Evolutionary conservation across 257 asterid species (phyloP), one percentile per base, ranked within the genome.

Genomic region (Echites panduratus): DNA sequence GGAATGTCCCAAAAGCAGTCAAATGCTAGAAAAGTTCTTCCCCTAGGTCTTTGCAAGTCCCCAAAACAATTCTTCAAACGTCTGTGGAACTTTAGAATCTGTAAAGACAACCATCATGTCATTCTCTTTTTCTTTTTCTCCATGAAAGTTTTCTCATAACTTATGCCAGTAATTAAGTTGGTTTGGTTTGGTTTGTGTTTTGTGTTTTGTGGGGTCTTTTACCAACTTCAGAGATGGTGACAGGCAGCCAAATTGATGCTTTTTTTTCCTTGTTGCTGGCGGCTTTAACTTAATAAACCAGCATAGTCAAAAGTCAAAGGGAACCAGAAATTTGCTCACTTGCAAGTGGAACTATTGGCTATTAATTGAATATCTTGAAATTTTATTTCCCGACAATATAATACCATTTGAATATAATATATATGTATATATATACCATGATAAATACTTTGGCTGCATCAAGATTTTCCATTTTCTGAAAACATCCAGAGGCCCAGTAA

Each of bases 1-100:
- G 59, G 85, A 79, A 84, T 82, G 77, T 87, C 74, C 66, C 63
- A 47, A 84, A 84, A 77, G 79, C 80, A 82, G 89, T 87, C 86
- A 87, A 83, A 79, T 70, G 83, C 82, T 79, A 65, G 58, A 80
- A 62, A 73, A 66, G 53, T 70, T 53, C 77, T 32, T 32, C 44
- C 66, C 57, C 79, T 66, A 76, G 73, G 61, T 76, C 81, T 61
- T 70, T 73, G 71, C 73, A 71, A 57, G 63, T 65, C 71, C 76
- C 76, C 54, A 63, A 72, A 66, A 59, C 14, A 27, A 41, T 71
- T 72, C 66, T 38, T 74, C 64, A 72, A 68, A 64, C 29, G 71
- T 77, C 48, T 77, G 54, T 71, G 76, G 67, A 66, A 66, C 56
- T 43, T 20, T 12, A 76, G 82, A 77, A 74, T 71, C 73, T 70